These are phyloP conservation scores for Colletotrichum salicis DNA, from an alignment of 2,329 filamentous ascomycete genomes.

Conservation along the genomic window DNA sequence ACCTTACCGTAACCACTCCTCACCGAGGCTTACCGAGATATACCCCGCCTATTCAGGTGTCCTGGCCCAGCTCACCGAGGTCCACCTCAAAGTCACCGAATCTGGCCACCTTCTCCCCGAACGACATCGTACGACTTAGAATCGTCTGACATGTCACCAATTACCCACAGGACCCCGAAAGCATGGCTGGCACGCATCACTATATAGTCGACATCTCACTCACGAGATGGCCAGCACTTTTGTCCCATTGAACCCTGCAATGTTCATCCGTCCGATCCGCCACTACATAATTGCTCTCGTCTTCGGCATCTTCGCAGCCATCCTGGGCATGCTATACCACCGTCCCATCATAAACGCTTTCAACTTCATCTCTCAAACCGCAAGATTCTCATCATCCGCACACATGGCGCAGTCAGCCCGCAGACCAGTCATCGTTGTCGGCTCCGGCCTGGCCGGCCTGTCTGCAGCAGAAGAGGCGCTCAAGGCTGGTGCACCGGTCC, in stretches of 20 bases:
- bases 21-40: not conserved
- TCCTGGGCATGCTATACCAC: conserved; percentile 37
- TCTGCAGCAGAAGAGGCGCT: conserved; percentile 68
- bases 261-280: conserved; percentile 24
- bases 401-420: conserved; percentile 30
- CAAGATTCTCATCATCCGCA: not conserved
- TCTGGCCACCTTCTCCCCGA: conserved; percentile 21
- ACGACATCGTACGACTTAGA: conserved; percentile 30
- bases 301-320: conserved; percentile 38
- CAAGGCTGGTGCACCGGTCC: conserved; percentile 60
- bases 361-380: not conserved
- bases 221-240: too few species aligned
- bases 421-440: conserved; percentile 67
- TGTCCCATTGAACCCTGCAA: not conserved
- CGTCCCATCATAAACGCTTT: conserved; percentile 22
- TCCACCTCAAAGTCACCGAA: conserved; percentile 2
- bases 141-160: conserved; percentile 20
- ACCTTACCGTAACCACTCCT: too few species aligned
- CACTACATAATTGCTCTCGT: conserved; percentile 35
- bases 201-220: conserved; percentile 6
- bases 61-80: not conserved
- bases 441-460: conserved; percentile 72
- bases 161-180: not conserved
- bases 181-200: not conserved
- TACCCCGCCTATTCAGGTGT: not conserved